Base-by-base conservation (phyloP, 805 yeast species). In the Hemisphaericaspora nanyangensis region DNA sequence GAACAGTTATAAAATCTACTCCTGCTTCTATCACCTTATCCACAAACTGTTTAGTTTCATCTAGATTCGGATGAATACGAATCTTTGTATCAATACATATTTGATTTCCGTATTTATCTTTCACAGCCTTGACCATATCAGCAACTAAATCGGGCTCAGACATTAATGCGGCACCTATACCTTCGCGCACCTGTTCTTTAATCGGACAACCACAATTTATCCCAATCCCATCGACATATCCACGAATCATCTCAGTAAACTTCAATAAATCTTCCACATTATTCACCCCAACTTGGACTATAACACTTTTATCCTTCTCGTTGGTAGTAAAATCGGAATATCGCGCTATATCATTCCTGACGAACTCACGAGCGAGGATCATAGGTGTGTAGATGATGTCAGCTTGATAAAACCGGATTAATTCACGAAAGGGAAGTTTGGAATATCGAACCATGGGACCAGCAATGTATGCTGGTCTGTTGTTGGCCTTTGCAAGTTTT, bases 361-460 rank as follows among this genome's bases (percentile, higher is more conserved):
- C 95, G 72, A 88, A 93, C 61, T 93, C 99, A 37, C 98, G 68
- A 4, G 98, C 98, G 38, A 93, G 67, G 30, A 93, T 90, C 99
- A 93, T 93, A 7, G 99, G 99, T 0, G 95, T 79, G 55, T 93
- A 90, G 3, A 88, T 95, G 7, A 91, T 81, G 56, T 89, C 95
- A 32, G 82, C 78, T 38, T 76, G 70, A 57, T 80, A 86, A 28
- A 80, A 80, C 24, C 96, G 54, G 6, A 66, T 80, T 6, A 86
- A 66, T 43, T 86, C 85, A 37, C 99, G 72, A 55, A 93, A 91
- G 3, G 98, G 96, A 31, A 93, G 72, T 59, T 93, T 91, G 1
- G 96, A 87, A 67, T 93, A 93, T 37, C 99, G 69, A 1, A 93
- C 99, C 99, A 93, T 93, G 4, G 99, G 99, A 0, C 98, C 99